A percentile compares a stretch with the other conserved stretches of the same genome.
phyloP scores from a whole-genome alignment of 495 filamentous ascomycete genomes.

The Hyaloscypha hepaticicola region DNA sequence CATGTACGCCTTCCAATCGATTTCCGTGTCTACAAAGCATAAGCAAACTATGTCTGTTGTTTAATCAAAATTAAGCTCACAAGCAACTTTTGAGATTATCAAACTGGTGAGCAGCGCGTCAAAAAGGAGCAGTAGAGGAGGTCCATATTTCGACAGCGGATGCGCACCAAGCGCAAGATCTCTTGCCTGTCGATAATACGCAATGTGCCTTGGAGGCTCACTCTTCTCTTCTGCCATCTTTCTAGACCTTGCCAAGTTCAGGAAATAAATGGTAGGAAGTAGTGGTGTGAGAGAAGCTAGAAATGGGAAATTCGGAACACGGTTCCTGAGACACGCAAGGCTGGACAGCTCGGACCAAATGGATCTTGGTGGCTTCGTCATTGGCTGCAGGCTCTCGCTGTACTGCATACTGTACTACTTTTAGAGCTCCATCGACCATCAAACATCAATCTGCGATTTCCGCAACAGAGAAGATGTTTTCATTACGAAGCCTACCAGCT shows the following conservation, averaged over 20 bases:
- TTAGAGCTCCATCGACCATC: neutral
- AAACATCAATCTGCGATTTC: neutral
- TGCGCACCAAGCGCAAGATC: slow-evolving; percentile 24
- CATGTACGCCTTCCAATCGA: slow-evolving; percentile 98
- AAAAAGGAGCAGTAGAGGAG: slow-evolving; percentile 64
- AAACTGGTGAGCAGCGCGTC: slow-evolving; percentile 72
- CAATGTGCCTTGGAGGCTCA: slow-evolving; percentile 8
- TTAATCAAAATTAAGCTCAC: slow-evolving; percentile 49
- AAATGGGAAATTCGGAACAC: neutral
- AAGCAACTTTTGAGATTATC: slow-evolving; percentile 83
- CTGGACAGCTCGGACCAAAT: neutral
- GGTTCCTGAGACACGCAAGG: neutral
- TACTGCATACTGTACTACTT: neutral
- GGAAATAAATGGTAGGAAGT: neutral
- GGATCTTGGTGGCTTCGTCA: neutral
- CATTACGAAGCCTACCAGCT: slow-evolving; percentile 14
- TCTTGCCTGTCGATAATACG: slow-evolving; percentile 17
- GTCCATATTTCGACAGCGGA: slow-evolving; percentile 22
- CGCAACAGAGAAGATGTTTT: slow-evolving; percentile 15
- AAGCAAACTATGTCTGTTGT: neutral
- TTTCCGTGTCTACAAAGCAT: slow-evolving; percentile 77
- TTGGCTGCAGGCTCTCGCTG: neutral
- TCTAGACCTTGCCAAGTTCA: neutral
- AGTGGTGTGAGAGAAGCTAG: neutral
- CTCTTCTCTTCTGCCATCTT: slow-evolving; percentile 4